Conservation (phyloP, 2,329 filamentous ascomycete genomes). For the Plenodomus lindquistii region DNA sequence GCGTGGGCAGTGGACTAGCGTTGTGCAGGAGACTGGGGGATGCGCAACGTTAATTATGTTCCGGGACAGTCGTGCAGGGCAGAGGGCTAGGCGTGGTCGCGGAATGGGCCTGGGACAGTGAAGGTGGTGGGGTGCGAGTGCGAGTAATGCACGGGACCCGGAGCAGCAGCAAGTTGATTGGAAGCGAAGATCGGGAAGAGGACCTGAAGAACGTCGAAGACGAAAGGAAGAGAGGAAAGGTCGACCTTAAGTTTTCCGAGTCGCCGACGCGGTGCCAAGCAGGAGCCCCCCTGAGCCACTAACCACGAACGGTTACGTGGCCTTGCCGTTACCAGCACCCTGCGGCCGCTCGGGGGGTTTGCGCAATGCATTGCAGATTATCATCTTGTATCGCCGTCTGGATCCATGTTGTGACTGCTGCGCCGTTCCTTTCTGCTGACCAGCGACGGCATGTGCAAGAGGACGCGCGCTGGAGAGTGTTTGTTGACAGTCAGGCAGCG, state of each 20-base stretch:
- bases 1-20: constrained; percentile 18
- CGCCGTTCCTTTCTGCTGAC: neutral
- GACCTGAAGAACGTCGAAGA: constrained; percentile 21
- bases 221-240: constrained; percentile 18
- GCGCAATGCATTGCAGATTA: neutral
- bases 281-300: constrained; percentile 32
- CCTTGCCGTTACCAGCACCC: constrained; percentile 12
- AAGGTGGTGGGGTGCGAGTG: constrained; percentile 18
- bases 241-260: constrained; percentile 24
- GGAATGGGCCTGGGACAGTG: constrained; percentile 14
- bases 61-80: constrained; percentile 8
- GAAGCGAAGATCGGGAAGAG: constrained; percentile 36
- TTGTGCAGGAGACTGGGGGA: constrained; percentile 25
- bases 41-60: constrained; percentile 15
- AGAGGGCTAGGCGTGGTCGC: constrained; percentile 18
- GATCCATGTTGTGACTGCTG: neutral
- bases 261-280: constrained; percentile 29
- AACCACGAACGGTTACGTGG: constrained; percentile 18
- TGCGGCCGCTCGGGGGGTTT: constrained; percentile 5
- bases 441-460: too few relatives aligned
- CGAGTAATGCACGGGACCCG: constrained; percentile 32
- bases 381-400: neutral
- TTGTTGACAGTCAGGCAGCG: neutral
- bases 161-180: constrained; percentile 40
- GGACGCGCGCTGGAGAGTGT: too few relatives aligned